Base-by-base conservation (phyloP, 352 stramenopile genomes). In the Thraustochytrium striatum region DNA sequence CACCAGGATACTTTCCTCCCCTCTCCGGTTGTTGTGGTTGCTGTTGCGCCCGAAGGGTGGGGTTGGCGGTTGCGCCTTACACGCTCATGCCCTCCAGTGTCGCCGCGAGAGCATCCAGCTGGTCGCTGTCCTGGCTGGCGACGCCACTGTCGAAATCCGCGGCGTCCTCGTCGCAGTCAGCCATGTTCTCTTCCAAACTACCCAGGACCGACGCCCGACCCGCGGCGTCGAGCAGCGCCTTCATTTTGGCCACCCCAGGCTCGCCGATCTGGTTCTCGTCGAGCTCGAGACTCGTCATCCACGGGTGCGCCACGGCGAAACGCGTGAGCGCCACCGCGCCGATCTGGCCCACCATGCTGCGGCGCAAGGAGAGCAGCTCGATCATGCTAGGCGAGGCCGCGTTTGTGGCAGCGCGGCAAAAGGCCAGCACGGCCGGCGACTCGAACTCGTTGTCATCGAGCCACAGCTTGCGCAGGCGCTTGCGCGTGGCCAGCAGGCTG, bases 211-310 rank as follows among this genome's bases (percentile, higher is more conserved):
- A 61, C n/a, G 61, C 69, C 69, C 90, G 90, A 38, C 87, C 87
- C 38, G 86, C 80, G 19, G 79, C 79, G 9, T 82, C 80, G 1
- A 94, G 83, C 1, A 87, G 50, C 0, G 72, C 72, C 81, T 87
- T 81, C 30, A 97, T 87, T 16, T 72, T 57, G 78, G 87, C 87
- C 2, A 90, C 87, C 2, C 92, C 93, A n/a, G 85, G 88, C 16
- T 89, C 94, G 53, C 86, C 89, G 25, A 98, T 88, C 84, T 97
- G 91, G 85, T 98, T 98, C 81, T 97, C 93, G 75, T 97, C 92
- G 35, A 96, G 70, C 61, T 92, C 87, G 41, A 98, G 83, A 62
- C 90, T 85, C 79, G 88, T 89, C 57, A 98, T 84, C 65, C 82
- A 83, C n/a, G 72, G 69, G 19, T 88, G 83, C 52, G 82, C 82